Evolutionary conservation across 176 grass and related monocot genomes (phyloP), one percentile per base, ranked within the genome.

Genomic region (Neostapfia colusana): DNA sequence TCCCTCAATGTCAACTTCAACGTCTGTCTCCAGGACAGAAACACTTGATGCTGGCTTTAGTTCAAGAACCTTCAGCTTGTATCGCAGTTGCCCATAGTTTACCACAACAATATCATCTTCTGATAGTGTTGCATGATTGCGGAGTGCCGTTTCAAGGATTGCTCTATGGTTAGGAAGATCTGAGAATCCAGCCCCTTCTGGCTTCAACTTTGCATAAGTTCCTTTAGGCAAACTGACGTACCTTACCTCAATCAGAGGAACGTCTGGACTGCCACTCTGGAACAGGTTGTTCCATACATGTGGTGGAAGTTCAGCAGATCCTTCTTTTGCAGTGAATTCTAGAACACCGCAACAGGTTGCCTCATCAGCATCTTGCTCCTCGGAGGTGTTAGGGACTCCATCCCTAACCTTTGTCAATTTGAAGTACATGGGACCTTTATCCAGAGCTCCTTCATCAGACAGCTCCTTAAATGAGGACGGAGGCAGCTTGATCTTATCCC

Each of bases 401-500:
- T 88, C 62, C 7, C 73, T 80, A 79, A 93, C 81, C 70, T 84
- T 84, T 20, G 89, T 92, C 69, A 99, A 63, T 71, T 89, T 91
- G 61, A 99, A 99, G 80, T 92, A 92, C 91, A 99, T 99, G 46
- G 91, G 95, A 34, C 95, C 95, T 79, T 99, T 99, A 71, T 99
- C 91, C 4, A 99, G 89, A 25, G 91, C 91, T 55, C 91, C 91
- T 31, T 31, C 31, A 31, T 31, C 31, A 31, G 31, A 31, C 31
- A 31, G 3, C 31, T 92, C 87, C 43, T 87, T 81, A 46, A 99
- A 95, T 25, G 86, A 90, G 67, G 92, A 92, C 18, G 89, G 85
- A 1, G 95, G 87, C 16, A 99, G 71, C 72, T 99, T 99, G 49
- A 99, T 99, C 77, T 99, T 99, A 49, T 99, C 95, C 31, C 95